Base-by-base conservation (phyloP, 2,329 filamentous ascomycete species). In the Huntiella omanensis region DNA sequence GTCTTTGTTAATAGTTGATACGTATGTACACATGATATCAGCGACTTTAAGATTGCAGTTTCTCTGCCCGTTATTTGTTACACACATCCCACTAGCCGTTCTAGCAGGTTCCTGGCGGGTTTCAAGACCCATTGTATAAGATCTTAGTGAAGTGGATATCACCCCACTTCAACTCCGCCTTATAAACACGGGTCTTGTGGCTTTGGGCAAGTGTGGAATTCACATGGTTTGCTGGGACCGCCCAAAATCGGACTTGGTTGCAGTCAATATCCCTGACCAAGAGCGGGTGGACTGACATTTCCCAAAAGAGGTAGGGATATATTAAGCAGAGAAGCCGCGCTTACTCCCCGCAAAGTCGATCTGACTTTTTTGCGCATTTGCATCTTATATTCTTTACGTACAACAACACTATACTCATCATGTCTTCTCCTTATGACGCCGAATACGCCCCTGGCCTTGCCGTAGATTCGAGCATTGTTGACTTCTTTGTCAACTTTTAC, bases 401-500 rank as follows among this genome's bases (percentile, higher is more conserved):
- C 10, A 40, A 11, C 33, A 6, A 36, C 22, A 22, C 13, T 12
- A 13, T 16, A 19, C 19, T 19, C 10, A 19, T 11, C 13, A 43
- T 47, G 39, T 33, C 45, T 22, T 15, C 32, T n/a, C 52, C 53
- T 1, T 55, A 55, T 47, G 33, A 49, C 13, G 49, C 54, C 16
- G 32, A 50, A 13, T 55, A 53, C 33, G 52, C 54, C 3, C 12
- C 39, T 5, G 55, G 46, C 41, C 17, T 42, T 33, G 33, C 33
- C 33, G 53, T 57, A 28, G 48, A 55, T 40, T 49, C 53, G 0
- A 52, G 52, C 11, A 53, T 56, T 16, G 51, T 54, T 12, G 33
- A 46, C 10, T 60, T 59, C 47, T 56, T 60, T 17, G 48, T 53
- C 36, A 40, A 50, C 10, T 61, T 61, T 48, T 61, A 58, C 50